Percentiles rank a stretch among this genome's conserved stretches.
Conservation (phyloP, 495 filamentous ascomycete species). For the Friedmanniomyces endolithicus region DNA sequence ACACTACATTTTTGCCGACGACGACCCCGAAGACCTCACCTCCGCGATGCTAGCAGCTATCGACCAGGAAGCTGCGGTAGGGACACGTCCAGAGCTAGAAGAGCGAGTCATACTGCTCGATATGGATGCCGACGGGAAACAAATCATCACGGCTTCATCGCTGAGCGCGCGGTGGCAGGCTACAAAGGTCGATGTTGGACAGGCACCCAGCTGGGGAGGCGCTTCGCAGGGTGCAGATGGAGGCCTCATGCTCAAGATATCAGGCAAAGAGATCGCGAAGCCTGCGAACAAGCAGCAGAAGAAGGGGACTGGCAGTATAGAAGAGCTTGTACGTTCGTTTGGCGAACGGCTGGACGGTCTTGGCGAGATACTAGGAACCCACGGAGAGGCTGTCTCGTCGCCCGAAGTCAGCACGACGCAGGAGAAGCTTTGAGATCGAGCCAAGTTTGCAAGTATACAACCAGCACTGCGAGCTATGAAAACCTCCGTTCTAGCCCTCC, state of each 20-base stretch:
- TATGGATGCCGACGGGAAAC: conserved; percentile 27
- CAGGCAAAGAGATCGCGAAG: conserved; percentile 17
- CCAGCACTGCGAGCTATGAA: background rate
- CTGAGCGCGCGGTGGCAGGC: conserved; percentile 29
- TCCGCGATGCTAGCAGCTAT: conserved; percentile 24
- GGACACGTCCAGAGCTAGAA: conserved; percentile 3
- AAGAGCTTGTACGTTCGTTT: background rate
- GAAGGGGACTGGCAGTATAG: background rate
- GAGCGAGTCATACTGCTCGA: conserved; percentile 30
- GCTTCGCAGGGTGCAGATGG: conserved; percentile 9
- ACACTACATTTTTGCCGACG: conserved; percentile 63
- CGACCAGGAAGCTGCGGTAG: conserved; percentile 8
- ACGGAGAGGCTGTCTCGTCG: background rate
- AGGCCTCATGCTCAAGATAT: conserved; percentile 26
- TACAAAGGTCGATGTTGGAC: conserved; percentile 16
- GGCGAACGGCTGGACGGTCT: conserved; percentile 1
- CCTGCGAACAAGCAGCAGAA: background rate
- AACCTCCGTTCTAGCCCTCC: background rate
- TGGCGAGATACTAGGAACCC: background rate
- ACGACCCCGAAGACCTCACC: conserved; percentile 28
- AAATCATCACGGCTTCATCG: conserved; percentile 22
- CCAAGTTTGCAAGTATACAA: background rate
- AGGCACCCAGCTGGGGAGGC: conserved; percentile 28
- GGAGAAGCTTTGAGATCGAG: background rate
- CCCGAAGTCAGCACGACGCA: background rate